Evolutionary conservation across 495 filamentous ascomycete species (phyloP), one percentile per base, ranked within the genome.

Genomic region (Penicillium egyptiacum): DNA sequence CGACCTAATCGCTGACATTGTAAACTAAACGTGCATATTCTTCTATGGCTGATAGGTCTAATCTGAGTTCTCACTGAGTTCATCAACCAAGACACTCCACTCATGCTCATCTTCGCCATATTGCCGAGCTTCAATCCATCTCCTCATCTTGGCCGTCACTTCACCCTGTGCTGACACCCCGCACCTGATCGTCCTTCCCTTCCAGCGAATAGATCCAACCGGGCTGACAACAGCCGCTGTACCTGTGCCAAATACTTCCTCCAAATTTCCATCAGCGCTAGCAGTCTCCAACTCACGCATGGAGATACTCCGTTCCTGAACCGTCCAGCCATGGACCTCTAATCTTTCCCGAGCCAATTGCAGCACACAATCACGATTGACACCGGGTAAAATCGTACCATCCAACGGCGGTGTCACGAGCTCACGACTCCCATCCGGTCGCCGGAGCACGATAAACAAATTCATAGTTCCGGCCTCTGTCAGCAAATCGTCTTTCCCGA

Each of bases 381-480:
- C 88, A 50, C 91, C 91, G 60, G 89, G 86, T 35, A 96, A 76
- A 61, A 96, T 95, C 10, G 87, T 93, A 9, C 89, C 91, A 70
- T 95, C 91, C 20, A 96, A 76, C 26, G 91, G 91, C 12, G 90
- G 84, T 9, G 91, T 96, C 54, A 91, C 62, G 10, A 96, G 79
- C 73, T 91, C 87, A 86, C 25, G 83, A 86, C 61, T 83, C 77
- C 71, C 83, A 83, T 71, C 87, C 79, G 59, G 73, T 74, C 56
- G 90, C 68, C 19, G 83, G n/a, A 28, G 1, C 19, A 57, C 86
- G 4, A 83, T 82, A 64, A 94, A 96, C 58, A 96, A 79, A 71
- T 96, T 96, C 89, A 93, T 95, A 43, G 89, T 91, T 42, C 91
- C 91, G 22, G 89, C 91, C 70, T 96, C 91, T 33, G 91, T 96